phyloP scores from a whole-genome alignment of 345 rosid genomes.

The Draba incana region DNA sequence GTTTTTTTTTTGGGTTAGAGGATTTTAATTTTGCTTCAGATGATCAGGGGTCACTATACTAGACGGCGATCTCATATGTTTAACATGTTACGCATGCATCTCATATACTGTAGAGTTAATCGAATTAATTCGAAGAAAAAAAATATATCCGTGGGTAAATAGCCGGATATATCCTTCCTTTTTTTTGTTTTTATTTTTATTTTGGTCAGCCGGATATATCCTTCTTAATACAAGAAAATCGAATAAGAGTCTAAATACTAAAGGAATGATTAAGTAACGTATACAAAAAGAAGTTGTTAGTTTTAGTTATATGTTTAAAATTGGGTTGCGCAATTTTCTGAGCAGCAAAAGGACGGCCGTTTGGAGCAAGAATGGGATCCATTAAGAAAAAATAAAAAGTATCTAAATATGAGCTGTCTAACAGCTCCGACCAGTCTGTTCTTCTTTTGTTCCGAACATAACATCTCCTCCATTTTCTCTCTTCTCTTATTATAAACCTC shows the following conservation, averaged over 20 bases:
- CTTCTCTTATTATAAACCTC: neutral
- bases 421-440: constrained; percentile 44
- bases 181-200: too few species aligned
- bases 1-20: too few species aligned
- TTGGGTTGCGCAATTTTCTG: constrained; percentile 1
- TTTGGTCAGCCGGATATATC: neutral
- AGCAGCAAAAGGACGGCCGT: constrained; percentile 44
- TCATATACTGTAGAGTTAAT: too few species aligned
- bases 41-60: too few species aligned
- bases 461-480: constrained; percentile 37
- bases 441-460: constrained; percentile 27
- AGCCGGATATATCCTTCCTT: too few species aligned
- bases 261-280: constrained; percentile 6
- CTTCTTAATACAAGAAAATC: neutral
- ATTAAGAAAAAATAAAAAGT: constrained; percentile 23
- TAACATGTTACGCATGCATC: too few species aligned
- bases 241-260: constrained; percentile 7
- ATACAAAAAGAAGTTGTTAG: constrained; percentile 2
- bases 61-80: too few species aligned
- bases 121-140: too few species aligned
- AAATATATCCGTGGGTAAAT: neutral
- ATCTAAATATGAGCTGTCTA: constrained; percentile 38
- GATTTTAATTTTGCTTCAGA: too few species aligned
- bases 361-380: constrained; percentile 25
- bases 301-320: constrained; percentile 24